A percentile compares a stretch with the other conserved stretches of the same genome.
These are phyloP conservation scores for Peterozyma xylosa DNA, from an alignment of 805 yeast species.

Conservation along the genomic window DNA sequence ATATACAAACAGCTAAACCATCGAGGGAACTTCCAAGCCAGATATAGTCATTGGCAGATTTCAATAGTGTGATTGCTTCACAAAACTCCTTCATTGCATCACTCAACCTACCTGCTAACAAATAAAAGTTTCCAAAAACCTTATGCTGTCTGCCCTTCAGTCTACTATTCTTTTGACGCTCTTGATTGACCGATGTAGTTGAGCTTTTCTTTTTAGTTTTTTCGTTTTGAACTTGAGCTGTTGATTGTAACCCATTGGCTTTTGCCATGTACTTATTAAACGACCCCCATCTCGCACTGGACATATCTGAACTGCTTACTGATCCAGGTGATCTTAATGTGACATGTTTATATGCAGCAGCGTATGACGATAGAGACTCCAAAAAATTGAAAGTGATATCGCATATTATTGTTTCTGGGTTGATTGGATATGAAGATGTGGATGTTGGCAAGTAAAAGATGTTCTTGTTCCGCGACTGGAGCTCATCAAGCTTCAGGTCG, in stretches of 20 bases:
- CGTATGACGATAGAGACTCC: constrained; percentile 55
- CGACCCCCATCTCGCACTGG: not conserved
- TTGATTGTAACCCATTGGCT: constrained; percentile 6
- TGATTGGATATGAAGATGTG: constrained; percentile 12
- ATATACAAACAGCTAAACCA: constrained; percentile 60
- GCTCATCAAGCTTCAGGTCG: not conserved
- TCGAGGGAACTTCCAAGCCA: constrained; percentile 92
- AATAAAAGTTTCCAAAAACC: constrained; percentile 64
- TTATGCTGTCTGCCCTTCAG: constrained; percentile 71
- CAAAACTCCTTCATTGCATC: constrained; percentile 68
- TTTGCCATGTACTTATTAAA: not conserved
- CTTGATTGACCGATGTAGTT: constrained; percentile 20
- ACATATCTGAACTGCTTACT: constrained; percentile 41
- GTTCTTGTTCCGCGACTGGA: not conserved
- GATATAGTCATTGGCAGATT: constrained; percentile 60
- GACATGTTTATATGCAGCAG: constrained; percentile 68
- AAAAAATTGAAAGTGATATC: constrained; percentile 64
- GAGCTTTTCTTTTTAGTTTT: constrained; percentile 19
- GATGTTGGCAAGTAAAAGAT: constrained; percentile 10
- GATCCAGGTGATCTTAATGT: constrained; percentile 79
- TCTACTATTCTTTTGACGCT: constrained; percentile 27
- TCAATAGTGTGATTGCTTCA: constrained; percentile 60
- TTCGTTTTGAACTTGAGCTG: constrained; percentile 8
- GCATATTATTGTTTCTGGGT: constrained; percentile 61
- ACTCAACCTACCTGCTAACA: constrained; percentile 70